Evolutionary conservation across 352 stramenopile species (phyloP), one percentile per base, ranked within the genome.

Genomic region (Phytophthora boehmeriae): DNA sequence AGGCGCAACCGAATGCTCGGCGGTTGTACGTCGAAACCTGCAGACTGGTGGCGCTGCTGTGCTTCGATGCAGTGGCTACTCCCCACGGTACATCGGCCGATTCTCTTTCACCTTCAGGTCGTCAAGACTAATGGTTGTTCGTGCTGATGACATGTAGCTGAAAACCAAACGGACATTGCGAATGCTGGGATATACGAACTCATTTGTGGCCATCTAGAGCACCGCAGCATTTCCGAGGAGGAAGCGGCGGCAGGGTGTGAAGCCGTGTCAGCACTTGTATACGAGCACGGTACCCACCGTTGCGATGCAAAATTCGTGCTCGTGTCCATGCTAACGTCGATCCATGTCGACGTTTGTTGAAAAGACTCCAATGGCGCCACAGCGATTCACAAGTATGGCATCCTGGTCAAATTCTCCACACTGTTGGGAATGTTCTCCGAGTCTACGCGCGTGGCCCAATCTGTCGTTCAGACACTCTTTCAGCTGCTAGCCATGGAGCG

Each of bases 131-230:
- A 43, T 39, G 13, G 22, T 32, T 17, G 35, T 39, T 10, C 45
- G 39, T n/a, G 13, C 54, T 57, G 8, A 9, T 47, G 20, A 41
- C 16, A 1, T 6, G 11, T 36, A 89, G 81, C 57, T 27, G 76
- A 88, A 23, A 90, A 90, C 25, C 81, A 90, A 46, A 28, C 48
- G 10, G 73, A 83, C 11, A 81, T 85, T n/a, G 66, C 54, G 8
- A 43, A 58, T 8, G 32, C 48, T 38, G 76, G 78, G 2, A 27
- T 87, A 4, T 51, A 83, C 10, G 54, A 57, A 2, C 17, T 51
- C 8, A 61, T 90, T 55, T 66, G 66, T 22, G 54, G 66, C 3
- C 61, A 58, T 2, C 25, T 84, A 1, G 42, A 54, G 11, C 34
- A 27, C 17, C 19, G 36, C 16, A 23, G 44, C 0, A 51, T 78